Conservation (phyloP, 2,329 filamentous ascomycete species). For the Zymoseptoria brevis region DNA sequence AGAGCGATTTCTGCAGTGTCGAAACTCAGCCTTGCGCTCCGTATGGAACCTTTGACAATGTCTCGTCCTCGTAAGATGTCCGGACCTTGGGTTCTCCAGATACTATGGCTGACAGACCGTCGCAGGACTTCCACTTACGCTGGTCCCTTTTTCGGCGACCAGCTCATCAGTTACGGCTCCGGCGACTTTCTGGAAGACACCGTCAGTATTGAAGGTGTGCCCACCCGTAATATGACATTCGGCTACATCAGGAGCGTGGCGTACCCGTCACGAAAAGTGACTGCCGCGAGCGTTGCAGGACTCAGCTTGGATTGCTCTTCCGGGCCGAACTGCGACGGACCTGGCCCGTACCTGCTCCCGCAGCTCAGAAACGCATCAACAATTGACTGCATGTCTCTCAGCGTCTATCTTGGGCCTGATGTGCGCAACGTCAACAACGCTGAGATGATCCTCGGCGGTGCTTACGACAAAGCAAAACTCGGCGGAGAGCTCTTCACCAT, state of each 20-base stretch:
- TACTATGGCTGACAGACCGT: no score
- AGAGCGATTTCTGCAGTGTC: background rate
- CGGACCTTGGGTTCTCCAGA: no score
- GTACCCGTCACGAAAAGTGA: background rate
- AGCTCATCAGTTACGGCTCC: background rate
- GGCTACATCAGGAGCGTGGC: background rate
- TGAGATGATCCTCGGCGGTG: background rate
- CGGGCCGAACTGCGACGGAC: background rate
- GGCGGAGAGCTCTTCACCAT: background rate
- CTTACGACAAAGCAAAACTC: background rate
- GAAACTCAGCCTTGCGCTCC: background rate
- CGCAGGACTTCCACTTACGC: background rate
- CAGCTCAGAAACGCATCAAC: background rate
- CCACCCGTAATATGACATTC: background rate
- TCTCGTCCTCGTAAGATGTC: background rate
- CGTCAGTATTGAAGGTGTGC: background rate
- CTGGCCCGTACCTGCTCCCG: background rate
- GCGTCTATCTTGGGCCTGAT: background rate
- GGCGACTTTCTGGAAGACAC: background rate
- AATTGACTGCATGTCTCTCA: background rate
- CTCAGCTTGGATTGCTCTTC: background rate
- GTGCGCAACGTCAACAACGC: background rate
- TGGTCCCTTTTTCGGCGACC: background rate
- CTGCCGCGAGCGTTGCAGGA: background rate
- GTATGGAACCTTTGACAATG: background rate